Evolutionary conservation across 345 rosid species (phyloP).

Genomic region (Lenwebbia sp.): DNA sequence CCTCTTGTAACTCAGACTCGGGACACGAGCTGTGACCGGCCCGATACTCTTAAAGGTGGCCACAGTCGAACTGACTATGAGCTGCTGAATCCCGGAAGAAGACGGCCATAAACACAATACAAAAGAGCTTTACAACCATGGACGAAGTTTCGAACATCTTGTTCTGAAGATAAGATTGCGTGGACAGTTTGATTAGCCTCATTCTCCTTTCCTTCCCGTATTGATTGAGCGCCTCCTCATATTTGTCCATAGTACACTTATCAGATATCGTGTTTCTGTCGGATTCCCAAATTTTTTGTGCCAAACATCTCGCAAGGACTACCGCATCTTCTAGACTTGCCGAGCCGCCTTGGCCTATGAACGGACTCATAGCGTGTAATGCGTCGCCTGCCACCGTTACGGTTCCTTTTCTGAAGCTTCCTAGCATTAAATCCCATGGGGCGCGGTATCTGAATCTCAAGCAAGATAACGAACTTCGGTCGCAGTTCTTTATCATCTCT

Average conservation of each 20-base stretch:
- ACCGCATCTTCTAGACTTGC: constrained; percentile 42
- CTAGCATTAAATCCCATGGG: constrained; percentile 26
- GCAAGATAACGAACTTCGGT: constrained; percentile 15
- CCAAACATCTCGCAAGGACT: constrained; percentile 38
- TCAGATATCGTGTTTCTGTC: not conserved
- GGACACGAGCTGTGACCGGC: not conserved
- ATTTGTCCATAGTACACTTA: not conserved
- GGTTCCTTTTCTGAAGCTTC: constrained; percentile 24
- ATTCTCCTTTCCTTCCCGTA: constrained; percentile 31
- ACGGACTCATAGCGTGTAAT: constrained; percentile 49
- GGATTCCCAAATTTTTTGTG: constrained; percentile 3
- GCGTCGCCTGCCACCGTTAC: constrained; percentile 48
- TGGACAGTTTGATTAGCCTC: constrained; percentile 13
- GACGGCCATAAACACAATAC: not conserved
- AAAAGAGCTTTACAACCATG: not conserved
- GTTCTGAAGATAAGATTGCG: not conserved
- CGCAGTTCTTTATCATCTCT: constrained; percentile 26
- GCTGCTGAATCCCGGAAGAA: constrained; percentile 1
- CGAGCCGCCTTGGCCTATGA: constrained; percentile 39
- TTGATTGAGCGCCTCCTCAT: constrained; percentile 23
- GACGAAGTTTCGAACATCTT: not conserved
- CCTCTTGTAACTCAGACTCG: not conserved
- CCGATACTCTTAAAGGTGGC: not conserved
- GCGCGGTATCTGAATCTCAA: constrained; percentile 29
- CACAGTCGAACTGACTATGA: not conserved